A percentile compares a stretch with the other conserved stretches of the same genome.
Conservation (phyloP, 805 yeast genomes). For the Candida maltosa region DNA sequence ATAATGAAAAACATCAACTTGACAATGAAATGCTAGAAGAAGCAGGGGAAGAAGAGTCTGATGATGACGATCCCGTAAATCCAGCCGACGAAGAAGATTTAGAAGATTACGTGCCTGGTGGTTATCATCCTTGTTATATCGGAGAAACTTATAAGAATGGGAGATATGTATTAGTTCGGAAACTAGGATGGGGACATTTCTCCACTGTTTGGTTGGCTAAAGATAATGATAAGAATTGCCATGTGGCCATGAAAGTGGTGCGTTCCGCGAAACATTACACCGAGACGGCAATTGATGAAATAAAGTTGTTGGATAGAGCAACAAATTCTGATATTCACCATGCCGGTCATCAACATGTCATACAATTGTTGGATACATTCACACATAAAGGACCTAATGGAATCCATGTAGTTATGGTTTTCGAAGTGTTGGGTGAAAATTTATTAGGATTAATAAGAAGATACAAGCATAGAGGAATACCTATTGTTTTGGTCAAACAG, state of each 20-base stretch:
- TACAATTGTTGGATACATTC: slow-evolving; percentile 79
- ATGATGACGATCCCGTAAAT: slow-evolving; percentile 22
- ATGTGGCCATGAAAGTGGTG: slow-evolving; percentile 93
- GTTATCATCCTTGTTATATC: slow-evolving; percentile 89
- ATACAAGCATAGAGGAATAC: slow-evolving; percentile 77
- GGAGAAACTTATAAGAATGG: slow-evolving; percentile 82
- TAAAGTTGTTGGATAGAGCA: slow-evolving; percentile 68
- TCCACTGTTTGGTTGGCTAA: slow-evolving; percentile 92
- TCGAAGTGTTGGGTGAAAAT: slow-evolving; percentile 95
- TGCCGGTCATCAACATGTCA: slow-evolving; percentile 79
- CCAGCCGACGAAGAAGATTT: slow-evolving; percentile 75
- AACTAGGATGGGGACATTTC: slow-evolving; percentile 98
- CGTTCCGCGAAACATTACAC: slow-evolving; percentile 87
- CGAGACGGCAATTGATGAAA: slow-evolving; percentile 93
- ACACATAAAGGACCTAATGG: slow-evolving; percentile 90
- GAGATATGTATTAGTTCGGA: slow-evolving; percentile 77
- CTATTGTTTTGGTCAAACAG: slow-evolving; percentile 71
- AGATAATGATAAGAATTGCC: slow-evolving; percentile 52
- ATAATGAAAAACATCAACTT: background rate
- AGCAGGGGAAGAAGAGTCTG: slow-evolving; percentile 23
- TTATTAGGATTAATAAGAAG: slow-evolving; percentile 78
- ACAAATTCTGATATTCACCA: slow-evolving; percentile 62
- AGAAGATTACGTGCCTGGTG: slow-evolving; percentile 86
- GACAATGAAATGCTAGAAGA: slow-evolving; percentile 15
- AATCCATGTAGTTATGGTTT: slow-evolving; percentile 91